phyloP scores from a whole-genome alignment of 2,329 filamentous ascomycete species.

The Alternaria gansuensis region DNA sequence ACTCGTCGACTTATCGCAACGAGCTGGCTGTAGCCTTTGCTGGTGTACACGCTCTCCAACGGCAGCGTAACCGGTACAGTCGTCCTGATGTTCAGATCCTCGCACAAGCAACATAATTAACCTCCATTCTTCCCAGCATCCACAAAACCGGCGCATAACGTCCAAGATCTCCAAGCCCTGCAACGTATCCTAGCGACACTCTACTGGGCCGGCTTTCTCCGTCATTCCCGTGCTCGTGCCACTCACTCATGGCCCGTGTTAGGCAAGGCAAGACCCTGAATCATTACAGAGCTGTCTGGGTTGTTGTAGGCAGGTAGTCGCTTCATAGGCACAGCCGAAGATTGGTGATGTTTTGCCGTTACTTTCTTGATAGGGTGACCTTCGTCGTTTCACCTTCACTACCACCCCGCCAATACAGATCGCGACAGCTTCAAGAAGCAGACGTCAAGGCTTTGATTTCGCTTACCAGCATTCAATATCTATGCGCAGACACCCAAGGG shows the following conservation, averaged over 20 bases:
- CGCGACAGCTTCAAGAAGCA: constrained; percentile 1
- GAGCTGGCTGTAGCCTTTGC: constrained; percentile 5
- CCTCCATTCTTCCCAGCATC: constrained; percentile 13
- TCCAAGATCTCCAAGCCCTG: constrained; percentile 5
- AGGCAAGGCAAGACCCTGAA: not conserved
- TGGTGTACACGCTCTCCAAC: constrained; percentile 7
- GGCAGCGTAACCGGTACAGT: constrained; percentile 9
- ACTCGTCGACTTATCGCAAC: not conserved
- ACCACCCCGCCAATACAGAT: constrained; percentile 16
- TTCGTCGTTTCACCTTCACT: constrained; percentile 15
- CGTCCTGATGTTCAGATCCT: not conserved
- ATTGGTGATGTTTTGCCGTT: constrained; percentile 16
- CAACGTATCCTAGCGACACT: constrained; percentile 9
- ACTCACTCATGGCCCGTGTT: constrained; percentile 9
- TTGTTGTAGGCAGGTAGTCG: constrained; percentile 6
- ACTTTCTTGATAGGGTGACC: constrained; percentile 26
- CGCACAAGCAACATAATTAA: constrained; percentile 17
- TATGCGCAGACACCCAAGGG: not conserved
- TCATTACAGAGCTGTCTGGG: not conserved
- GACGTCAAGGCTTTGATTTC: constrained; percentile 3
- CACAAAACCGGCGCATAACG: constrained; percentile 16
- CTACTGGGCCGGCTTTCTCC: constrained; percentile 13
- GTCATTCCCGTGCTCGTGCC: constrained; percentile 20
- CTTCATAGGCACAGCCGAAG: not conserved
- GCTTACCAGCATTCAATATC: not conserved